Percentiles rank a stretch among this genome's conserved stretches.
These are phyloP conservation scores for Yamadazyma friedrichii DNA, from an alignment of 1,139 yeast genomes.

Conservation along the genomic window DNA sequence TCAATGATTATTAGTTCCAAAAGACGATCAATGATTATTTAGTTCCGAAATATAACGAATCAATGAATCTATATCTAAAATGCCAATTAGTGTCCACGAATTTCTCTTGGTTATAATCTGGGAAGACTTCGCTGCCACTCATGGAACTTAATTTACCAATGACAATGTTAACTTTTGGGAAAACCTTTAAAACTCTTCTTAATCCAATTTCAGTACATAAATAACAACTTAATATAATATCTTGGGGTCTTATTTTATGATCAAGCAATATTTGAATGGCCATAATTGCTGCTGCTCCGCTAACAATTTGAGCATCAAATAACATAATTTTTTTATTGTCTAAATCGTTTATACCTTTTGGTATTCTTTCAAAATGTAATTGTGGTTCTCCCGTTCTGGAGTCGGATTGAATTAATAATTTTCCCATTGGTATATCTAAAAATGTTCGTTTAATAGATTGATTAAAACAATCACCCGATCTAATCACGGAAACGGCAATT, in stretches of 20 bases:
- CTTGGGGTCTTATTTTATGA: constrained; percentile 63
- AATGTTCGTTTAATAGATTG: constrained; percentile 69
- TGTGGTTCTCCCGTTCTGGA: constrained; percentile 91
- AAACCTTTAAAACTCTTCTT: constrained; percentile 72
- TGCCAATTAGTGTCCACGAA: constrained; percentile 54
- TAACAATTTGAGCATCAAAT: constrained; percentile 83
- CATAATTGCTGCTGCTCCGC: constrained; percentile 95
- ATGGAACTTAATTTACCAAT: constrained; percentile 63
- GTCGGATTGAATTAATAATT: constrained; percentile 83
- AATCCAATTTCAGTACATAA: constrained; percentile 80
- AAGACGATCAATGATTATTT: too few species aligned
- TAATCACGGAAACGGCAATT: constrained; percentile 73
- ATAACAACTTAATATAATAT: constrained; percentile 70
- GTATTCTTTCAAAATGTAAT: constrained; percentile 70
- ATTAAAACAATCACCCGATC: constrained; percentile 94
- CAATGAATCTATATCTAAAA: constrained; percentile 71
- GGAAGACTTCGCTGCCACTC: constrained; percentile 19
- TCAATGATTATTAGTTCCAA: too few species aligned
- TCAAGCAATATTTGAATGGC: constrained; percentile 85
- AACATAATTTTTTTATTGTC: constrained; percentile 59
- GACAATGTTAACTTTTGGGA: constrained; percentile 64
- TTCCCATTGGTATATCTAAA: constrained; percentile 79
- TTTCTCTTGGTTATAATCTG: constrained; percentile 30
- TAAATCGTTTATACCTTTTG: constrained; percentile 18
- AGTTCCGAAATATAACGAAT: constrained; percentile 80